These are phyloP conservation scores for Umbelopsis vinacea DNA, from an alignment of 192 early-diverging fungal species.

Conservation along the genomic window DNA sequence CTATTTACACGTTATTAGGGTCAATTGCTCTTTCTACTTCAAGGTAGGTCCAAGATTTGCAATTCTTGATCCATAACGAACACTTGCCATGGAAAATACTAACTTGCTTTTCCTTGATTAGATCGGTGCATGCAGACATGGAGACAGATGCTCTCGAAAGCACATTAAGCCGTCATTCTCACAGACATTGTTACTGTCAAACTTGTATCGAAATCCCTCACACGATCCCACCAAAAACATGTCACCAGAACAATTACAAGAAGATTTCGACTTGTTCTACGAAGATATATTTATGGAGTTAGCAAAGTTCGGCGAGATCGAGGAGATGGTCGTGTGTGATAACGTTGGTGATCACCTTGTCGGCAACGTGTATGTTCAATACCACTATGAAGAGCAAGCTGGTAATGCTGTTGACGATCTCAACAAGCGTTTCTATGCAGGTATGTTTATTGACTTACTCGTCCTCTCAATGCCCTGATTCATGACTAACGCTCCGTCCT, in stretches of 20 bases:
- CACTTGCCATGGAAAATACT: background rate
- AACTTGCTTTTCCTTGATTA: background rate
- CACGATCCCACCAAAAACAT: slow-evolving; percentile 67
- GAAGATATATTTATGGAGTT: slow-evolving; percentile 97
- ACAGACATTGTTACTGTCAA: slow-evolving; percentile 92
- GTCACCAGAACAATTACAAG: slow-evolving; percentile 74
- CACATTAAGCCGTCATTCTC: slow-evolving; percentile 97
- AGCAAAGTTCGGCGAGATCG: slow-evolving; percentile 95
- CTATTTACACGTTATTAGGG: slow-evolving; percentile 48
- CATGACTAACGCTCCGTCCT: background rate
- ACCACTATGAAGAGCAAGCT: slow-evolving; percentile 90
- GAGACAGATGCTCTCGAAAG: slow-evolving; percentile 95
- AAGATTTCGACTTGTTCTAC: slow-evolving; percentile 95
- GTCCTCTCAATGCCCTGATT: too few relatives aligned
- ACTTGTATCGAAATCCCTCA: slow-evolving; percentile 94
- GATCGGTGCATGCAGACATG: slow-evolving; percentile 98
- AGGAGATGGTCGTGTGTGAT: slow-evolving; percentile 97
- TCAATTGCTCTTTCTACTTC: slow-evolving; percentile 99
- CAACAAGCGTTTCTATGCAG: slow-evolving; percentile 94
- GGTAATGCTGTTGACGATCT: slow-evolving; percentile 88
- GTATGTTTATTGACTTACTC: slow-evolving; percentile 32
- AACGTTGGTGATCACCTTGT: slow-evolving; percentile 98
- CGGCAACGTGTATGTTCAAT: slow-evolving; percentile 96
- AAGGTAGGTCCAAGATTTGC: slow-evolving; percentile 52
- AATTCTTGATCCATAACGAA: background rate